These are phyloP conservation scores for Posidonia oceanica DNA, from an alignment of 116 monocot genomes.

Conservation along the genomic window DNA sequence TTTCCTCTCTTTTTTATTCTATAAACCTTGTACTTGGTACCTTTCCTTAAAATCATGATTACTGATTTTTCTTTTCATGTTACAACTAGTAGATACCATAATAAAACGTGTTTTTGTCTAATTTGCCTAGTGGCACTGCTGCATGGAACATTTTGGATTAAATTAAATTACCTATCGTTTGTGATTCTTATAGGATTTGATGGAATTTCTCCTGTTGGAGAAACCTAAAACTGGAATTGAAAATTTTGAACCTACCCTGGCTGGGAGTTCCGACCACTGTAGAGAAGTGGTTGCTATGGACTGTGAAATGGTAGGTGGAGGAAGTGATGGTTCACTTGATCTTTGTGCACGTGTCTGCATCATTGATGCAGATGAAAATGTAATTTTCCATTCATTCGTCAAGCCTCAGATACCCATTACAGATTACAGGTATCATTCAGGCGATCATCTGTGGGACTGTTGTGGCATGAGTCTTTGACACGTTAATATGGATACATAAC, in stretches of 20 bases:
- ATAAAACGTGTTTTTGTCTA: too few species aligned
- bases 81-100: too few species aligned
- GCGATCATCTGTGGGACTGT: background rate
- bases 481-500: background rate
- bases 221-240: background rate
- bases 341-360: slow-evolving; percentile 40
- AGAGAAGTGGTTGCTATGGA: slow-evolving; percentile 17
- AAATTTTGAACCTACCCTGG: background rate
- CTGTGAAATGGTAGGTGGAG: slow-evolving; percentile 26
- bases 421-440: slow-evolving; percentile 30
- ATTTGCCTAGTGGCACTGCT: too few species aligned
- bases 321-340: slow-evolving; percentile 20
- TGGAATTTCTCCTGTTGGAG: slow-evolving; percentile 2
- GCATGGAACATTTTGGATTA: background rate
- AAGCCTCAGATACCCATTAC: slow-evolving; percentile 43
- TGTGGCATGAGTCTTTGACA: background rate
- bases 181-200: background rate
- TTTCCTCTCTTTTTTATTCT: too few species aligned
- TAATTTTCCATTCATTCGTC: slow-evolving; percentile 49
- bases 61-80: too few species aligned
- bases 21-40: too few species aligned
- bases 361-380: slow-evolving; percentile 32
- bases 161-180: background rate
- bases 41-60: too few species aligned
- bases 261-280: background rate